Conservation (phyloP, 1,284 basidiomycete species). For the Cutaneotrichosporon sp. region DNA sequence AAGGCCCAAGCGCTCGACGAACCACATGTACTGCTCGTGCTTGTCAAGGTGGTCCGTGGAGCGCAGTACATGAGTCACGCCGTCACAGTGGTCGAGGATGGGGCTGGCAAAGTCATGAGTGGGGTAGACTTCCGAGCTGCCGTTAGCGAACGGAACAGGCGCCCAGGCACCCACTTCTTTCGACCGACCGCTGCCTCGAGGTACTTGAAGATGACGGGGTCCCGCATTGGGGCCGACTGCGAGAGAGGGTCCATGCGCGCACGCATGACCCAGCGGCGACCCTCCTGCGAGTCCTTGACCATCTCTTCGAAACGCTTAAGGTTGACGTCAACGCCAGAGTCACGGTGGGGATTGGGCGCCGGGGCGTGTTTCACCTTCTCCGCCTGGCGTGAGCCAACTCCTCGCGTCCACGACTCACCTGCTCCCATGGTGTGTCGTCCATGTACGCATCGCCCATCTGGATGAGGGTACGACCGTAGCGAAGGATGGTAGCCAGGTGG, state of each 20-base stretch:
- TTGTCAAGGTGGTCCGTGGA: not conserved
- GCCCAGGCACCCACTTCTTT: not conserved
- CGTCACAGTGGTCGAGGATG: constrained; percentile 5
- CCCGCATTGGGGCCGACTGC: not conserved
- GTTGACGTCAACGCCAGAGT: not conserved
- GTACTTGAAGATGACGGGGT: constrained; percentile 5
- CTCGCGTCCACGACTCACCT: not conserved
- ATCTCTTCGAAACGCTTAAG: not conserved
- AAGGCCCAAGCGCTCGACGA: not conserved
- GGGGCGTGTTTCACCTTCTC: not conserved
- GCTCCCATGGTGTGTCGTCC: not conserved
- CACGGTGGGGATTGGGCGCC: not conserved
- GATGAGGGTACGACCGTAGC: not conserved
- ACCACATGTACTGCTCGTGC: constrained; percentile 6
- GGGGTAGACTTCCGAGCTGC: not conserved
- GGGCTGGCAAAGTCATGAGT: constrained; percentile 5
- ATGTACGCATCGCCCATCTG: constrained; percentile 6
- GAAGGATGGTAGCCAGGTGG: not conserved
- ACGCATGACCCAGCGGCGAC: not conserved
- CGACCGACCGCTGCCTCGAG: not conserved
- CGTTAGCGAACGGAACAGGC: not conserved
- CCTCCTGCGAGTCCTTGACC: not conserved
- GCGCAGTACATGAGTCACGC: constrained; percentile 6
- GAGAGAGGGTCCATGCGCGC: not conserved
- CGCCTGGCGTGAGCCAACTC: not conserved